Evolutionary conservation across 345 rosid genomes (phyloP), one percentile per base, ranked within the genome.

Genomic region (Hibiscus trionum): DNA sequence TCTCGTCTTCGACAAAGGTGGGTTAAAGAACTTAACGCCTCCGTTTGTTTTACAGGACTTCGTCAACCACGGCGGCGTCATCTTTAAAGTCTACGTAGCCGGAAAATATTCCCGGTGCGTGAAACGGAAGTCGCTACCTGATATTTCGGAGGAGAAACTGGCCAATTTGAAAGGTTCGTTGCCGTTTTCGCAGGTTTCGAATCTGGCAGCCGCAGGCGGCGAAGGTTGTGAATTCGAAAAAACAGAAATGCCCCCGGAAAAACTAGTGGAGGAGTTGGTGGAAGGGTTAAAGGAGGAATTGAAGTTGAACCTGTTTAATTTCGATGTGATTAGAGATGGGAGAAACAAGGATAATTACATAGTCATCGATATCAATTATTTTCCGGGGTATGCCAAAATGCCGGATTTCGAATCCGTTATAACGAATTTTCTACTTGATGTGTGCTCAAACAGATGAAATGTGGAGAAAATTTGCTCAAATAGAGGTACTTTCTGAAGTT

Each of bases 371-470:
- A 79, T 89, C 65, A 89, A 89, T 81, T 89, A 89, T 82, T 87
- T 89, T 69, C 91, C 91, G 35, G 90, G 94, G 39, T 89, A 81
- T 52, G 88, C 84, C 5, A 89, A 89, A 83, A 77, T 87, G 85
- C 91, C 94, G 0, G 71, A 74, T 72, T 89, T 79, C 56, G 90
- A 85, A 83, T 69, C 80, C 31, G 56, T 87, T 1, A 73, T 89
- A 80, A 87, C 90, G 1, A 72, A 80, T 33, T 89, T 89, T 78
- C 78, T 86, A 73, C 72, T 76, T 75, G 78, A 79, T 58, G 70
- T 86, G 70, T 85, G 58, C 42, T 70, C 5, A 77, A 77, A 71
- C 83, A 78, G 72, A 52, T 69, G 27, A 49, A 42, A 35, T 16
- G 4, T 31, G 44, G 59, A 47, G 37, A 21, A 29, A 11, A 10